phyloP scores from a whole-genome alignment of 805 yeast genomes.

The Pichia membranifaciens region DNA sequence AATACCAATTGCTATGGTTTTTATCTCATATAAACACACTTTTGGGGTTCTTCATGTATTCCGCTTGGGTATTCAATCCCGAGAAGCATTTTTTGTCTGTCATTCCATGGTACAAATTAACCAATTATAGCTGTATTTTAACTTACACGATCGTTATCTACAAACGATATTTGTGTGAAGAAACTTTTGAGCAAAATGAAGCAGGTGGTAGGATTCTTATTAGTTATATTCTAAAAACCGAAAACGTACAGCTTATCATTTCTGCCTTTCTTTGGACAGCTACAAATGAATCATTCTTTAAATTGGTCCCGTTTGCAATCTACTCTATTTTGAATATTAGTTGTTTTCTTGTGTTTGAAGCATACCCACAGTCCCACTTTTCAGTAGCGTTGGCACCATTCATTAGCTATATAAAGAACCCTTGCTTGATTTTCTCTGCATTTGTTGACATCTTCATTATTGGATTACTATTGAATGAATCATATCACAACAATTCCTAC shows the following conservation, averaged over 20 bases:
- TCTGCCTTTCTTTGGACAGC: constrained; percentile 35
- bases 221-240: constrained; percentile 35
- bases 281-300: constrained; percentile 29
- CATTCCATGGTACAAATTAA: constrained; percentile 19
- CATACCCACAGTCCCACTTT: constrained; percentile 29
- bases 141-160: constrained; percentile 29
- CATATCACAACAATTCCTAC: constrained; percentile 19
- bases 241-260: constrained; percentile 35
- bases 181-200: not conserved
- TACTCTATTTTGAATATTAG: constrained; percentile 37
- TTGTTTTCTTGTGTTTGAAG: constrained; percentile 30
- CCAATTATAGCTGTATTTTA: constrained; percentile 22
- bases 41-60: constrained; percentile 17
- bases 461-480: constrained; percentile 26
- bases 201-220: constrained; percentile 20
- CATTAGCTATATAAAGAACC: constrained; percentile 33
- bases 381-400: constrained; percentile 33
- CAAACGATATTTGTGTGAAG: constrained; percentile 21
- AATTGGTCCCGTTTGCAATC: constrained; percentile 36
- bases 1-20: constrained; percentile 4
- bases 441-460: constrained; percentile 34
- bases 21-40: constrained; percentile 3
- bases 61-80: constrained; percentile 9
- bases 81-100: constrained; percentile 9
- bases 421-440: constrained; percentile 34